A percentile compares a stretch with the other conserved stretches of the same genome.
These are phyloP conservation scores for Scortechinia acanthostroma DNA, from an alignment of 2,329 filamentous ascomycete species.

Conservation along the genomic window DNA sequence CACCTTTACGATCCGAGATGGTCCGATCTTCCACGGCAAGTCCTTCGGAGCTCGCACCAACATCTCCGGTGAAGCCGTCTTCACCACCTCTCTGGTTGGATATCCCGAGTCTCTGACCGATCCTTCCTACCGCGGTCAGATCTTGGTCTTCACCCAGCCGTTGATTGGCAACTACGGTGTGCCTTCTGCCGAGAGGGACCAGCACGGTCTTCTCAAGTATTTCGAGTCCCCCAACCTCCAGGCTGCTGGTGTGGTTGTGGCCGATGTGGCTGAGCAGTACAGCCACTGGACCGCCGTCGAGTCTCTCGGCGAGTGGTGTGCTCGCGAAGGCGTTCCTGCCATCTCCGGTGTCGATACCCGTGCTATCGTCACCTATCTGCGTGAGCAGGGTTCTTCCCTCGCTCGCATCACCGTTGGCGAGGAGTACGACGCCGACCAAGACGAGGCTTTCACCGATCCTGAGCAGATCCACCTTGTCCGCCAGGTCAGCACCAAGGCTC, in stretches of 20 bases:
- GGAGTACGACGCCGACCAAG: slow-evolving; percentile 96
- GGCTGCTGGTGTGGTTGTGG: slow-evolving; percentile 89
- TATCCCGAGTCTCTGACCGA: slow-evolving; percentile 94
- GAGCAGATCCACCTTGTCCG: slow-evolving; percentile 94
- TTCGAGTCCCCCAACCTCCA: slow-evolving; percentile 98
- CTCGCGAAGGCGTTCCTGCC: slow-evolving; percentile 87
- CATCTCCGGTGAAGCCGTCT: slow-evolving; percentile 95
- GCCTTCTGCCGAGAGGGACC: slow-evolving; percentile 75
- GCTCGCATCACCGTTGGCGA: slow-evolving; percentile 91
- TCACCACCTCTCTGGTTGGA: slow-evolving; percentile 94
- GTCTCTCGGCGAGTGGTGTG: slow-evolving; percentile 87
- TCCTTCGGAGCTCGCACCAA: slow-evolving; percentile 95
- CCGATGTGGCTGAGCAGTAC: slow-evolving; percentile 87
- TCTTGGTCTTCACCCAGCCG: slow-evolving; percentile 95
- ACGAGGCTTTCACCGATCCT: slow-evolving; percentile 90
- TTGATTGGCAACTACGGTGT: slow-evolving; percentile 98
- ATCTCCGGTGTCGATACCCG: slow-evolving; percentile 96
- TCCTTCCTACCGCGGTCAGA: slow-evolving; percentile 85
- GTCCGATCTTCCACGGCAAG: slow-evolving; percentile 90
- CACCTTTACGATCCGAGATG: slow-evolving; percentile 49
- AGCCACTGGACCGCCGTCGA: slow-evolving; percentile 99
- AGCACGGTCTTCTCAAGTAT: slow-evolving; percentile 88
- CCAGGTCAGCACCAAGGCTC: slow-evolving; percentile 94
- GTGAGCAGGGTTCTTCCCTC: slow-evolving; percentile 92
- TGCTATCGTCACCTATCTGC: slow-evolving; percentile 88